Evolutionary conservation across 2,329 filamentous ascomycete species (phyloP).

Genomic region (Thielaviopsis ethacetica): DNA sequence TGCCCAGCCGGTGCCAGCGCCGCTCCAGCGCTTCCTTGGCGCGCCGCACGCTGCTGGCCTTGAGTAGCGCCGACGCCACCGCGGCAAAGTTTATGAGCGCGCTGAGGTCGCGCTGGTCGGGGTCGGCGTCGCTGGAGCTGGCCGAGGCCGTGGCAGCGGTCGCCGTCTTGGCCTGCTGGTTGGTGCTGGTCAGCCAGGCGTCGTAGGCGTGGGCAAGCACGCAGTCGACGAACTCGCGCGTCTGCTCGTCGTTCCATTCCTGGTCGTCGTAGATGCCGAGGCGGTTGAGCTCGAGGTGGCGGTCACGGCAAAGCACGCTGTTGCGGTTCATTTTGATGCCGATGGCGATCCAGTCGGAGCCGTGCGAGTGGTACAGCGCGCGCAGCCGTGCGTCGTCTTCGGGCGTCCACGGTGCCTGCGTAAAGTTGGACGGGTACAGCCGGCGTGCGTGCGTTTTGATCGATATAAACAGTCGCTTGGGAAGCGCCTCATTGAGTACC

Average conservation of each 20-base stretch:
- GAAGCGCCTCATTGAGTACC: background rate
- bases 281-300: slow-evolving; percentile 3
- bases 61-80: background rate
- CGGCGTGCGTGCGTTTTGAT: slow-evolving; percentile 3
- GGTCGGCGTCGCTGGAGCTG: background rate
- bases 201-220: slow-evolving; percentile 4
- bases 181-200: slow-evolving; percentile 5
- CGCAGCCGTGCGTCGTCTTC: slow-evolving; percentile 1
- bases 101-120: background rate
- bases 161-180: background rate
- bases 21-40: background rate
- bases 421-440: slow-evolving; percentile 1
- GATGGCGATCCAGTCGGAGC: slow-evolving; percentile 5
- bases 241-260: slow-evolving; percentile 3
- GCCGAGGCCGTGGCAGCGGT: background rate
- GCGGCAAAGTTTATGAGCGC: background rate
- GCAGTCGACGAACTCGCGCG: slow-evolving; percentile 3
- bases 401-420: background rate
- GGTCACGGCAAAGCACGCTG: slow-evolving; percentile 5
- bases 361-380: background rate
- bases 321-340: slow-evolving; percentile 4
- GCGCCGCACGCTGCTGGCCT: background rate
- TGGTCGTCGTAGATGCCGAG: background rate
- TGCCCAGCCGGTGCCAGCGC: slow-evolving; percentile 1
- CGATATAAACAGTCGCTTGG: slow-evolving; percentile 2